Evolutionary conservation across 805 yeast species (phyloP).

Genomic region (Kazachstania viticola): DNA sequence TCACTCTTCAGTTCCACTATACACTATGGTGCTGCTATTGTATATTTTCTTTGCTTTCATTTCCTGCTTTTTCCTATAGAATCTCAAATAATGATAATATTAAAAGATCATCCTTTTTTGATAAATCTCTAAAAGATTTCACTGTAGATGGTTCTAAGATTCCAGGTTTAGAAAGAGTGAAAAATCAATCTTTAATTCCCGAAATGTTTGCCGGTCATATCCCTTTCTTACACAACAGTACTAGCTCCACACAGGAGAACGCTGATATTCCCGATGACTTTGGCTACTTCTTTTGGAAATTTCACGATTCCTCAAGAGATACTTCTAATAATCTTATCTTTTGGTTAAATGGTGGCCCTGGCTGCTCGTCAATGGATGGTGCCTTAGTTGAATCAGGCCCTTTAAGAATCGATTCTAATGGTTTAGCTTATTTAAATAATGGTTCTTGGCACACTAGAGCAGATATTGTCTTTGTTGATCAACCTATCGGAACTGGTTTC

Average conservation of each 20-base stretch:
- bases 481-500: conserved; percentile 91
- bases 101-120: too few relatives aligned
- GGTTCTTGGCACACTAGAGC: conserved; percentile 81
- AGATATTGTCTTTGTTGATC: conserved; percentile 79
- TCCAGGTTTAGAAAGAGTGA: conserved; percentile 18
- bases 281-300: conserved; percentile 67
- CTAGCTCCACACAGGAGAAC: neutral
- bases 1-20: too few relatives aligned
- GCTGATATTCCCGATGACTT: conserved; percentile 17
- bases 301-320: conserved; percentile 24
- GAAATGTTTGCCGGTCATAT: conserved; percentile 58
- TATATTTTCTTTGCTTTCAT: too few relatives aligned
- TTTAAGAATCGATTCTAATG: conserved; percentile 43
- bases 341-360: conserved; percentile 98
- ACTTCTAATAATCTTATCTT: conserved; percentile 40
- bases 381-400: conserved; percentile 92
- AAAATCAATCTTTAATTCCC: conserved; percentile 14
- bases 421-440: conserved; percentile 39
- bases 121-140: conserved; percentile 8
- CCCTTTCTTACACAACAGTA: conserved; percentile 18
- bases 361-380: conserved; percentile 97
- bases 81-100: too few relatives aligned
- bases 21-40: too few relatives aligned
- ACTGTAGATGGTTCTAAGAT: conserved; percentile 18
- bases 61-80: too few relatives aligned